phyloP scores from a whole-genome alignment of 768 basidiomycete species.

The Grammothele lineata region DNA sequence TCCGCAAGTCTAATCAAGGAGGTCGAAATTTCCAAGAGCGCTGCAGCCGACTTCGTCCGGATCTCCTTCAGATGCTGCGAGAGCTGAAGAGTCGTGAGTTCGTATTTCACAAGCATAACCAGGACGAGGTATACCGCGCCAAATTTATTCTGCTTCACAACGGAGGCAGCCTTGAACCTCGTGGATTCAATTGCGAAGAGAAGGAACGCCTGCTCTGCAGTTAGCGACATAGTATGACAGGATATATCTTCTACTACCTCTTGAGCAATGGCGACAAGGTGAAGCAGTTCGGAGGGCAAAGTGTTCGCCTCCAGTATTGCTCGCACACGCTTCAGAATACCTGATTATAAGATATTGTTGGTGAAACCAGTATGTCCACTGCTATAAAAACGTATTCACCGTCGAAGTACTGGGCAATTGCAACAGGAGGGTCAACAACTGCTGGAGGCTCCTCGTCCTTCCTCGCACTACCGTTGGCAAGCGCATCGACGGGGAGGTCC shows the following conservation, averaged over 20 bases:
- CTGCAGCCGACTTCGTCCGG: constrained; percentile 45
- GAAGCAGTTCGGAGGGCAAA: constrained; percentile 57
- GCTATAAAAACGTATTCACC: constrained; percentile 31
- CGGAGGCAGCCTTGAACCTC: constrained; percentile 67
- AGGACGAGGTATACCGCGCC: constrained; percentile 48
- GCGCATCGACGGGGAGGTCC: constrained; percentile 36
- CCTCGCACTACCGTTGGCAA: constrained; percentile 46
- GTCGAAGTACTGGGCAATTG: constrained; percentile 58
- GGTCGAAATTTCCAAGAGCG: constrained; percentile 55
- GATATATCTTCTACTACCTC: constrained; percentile 44
- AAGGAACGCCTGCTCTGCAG: constrained; percentile 60
- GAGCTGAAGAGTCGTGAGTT: constrained; percentile 39
- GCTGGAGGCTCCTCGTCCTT: constrained; percentile 70
- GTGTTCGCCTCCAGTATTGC: constrained; percentile 33
- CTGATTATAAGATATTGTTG: constrained; percentile 30
- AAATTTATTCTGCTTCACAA: constrained; percentile 71
- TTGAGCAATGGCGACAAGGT: constrained; percentile 69
- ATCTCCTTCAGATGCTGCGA: constrained; percentile 62
- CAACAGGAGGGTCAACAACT: constrained; percentile 56
- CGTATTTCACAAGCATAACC: not conserved
- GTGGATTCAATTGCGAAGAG: constrained; percentile 64
- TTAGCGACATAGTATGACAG: not conserved
- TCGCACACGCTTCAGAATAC: constrained; percentile 50
- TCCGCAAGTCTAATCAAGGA: constrained; percentile 49
- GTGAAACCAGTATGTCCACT: not conserved